phyloP scores from a whole-genome alignment of 2,329 filamentous ascomycete species.

The Paraphoma sp. region DNA sequence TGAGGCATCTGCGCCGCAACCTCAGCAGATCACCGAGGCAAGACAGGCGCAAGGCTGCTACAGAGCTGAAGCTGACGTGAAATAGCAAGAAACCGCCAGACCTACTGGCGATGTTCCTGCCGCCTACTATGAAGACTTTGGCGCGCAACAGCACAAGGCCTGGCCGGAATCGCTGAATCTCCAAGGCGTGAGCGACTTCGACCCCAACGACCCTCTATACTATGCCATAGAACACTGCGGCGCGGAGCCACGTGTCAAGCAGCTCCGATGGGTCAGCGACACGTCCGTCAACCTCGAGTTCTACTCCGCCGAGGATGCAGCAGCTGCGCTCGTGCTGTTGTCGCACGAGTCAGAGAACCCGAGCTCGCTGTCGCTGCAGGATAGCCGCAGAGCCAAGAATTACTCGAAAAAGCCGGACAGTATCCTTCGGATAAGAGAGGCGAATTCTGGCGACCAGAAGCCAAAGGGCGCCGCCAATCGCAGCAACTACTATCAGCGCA shows the following conservation, averaged over 20 bases:
- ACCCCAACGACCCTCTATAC: conserved; percentile 77
- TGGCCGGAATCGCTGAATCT: conserved; percentile 77
- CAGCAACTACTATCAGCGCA: conserved; percentile 90
- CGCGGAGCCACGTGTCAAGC: conserved; percentile 59
- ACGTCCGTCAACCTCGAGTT: conserved; percentile 88
- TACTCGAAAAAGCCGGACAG: conserved; percentile 72
- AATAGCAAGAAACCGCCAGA: conserved; percentile 9
- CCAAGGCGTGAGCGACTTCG: conserved; percentile 80
- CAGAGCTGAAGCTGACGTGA: conserved; percentile 8
- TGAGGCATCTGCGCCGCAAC: conserved; percentile 26
- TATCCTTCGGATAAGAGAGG: conserved; percentile 74
- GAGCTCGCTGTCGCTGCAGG: conserved; percentile 59
- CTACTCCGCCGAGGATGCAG: conserved; percentile 60
- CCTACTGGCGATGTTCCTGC: conserved; percentile 33
- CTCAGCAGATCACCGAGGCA: conserved; percentile 28
- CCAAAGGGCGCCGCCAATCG: conserved; percentile 76
- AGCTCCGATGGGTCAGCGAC: conserved; percentile 94
- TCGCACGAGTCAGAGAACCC: conserved; percentile 56
- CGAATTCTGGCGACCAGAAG: conserved; percentile 80
- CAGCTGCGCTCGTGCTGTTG: conserved; percentile 61
- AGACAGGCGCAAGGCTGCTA: conserved; percentile 9
- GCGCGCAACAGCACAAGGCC: conserved; percentile 25
- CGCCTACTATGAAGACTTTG: conserved; percentile 41
- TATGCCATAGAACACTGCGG: conserved; percentile 74
- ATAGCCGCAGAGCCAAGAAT: conserved; percentile 71